Percentiles rank a stretch among this genome's conserved stretches.
These are phyloP conservation scores for Rhododendron henanense DNA, from an alignment of 148 eudicot species.

Conservation along the genomic window DNA sequence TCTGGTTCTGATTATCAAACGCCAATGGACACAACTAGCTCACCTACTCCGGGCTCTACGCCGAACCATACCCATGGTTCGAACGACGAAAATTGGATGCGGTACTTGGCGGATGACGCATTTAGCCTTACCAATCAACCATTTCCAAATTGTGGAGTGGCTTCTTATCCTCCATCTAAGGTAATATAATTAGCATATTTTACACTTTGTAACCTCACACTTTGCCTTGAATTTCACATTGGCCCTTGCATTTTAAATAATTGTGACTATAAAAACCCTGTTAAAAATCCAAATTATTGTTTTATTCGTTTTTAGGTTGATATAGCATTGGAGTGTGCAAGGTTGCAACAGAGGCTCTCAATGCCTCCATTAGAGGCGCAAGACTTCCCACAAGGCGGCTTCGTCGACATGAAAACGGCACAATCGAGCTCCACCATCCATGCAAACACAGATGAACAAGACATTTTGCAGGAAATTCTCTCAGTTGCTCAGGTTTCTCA, in stretches of 20 bases:
- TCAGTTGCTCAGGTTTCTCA: slow-evolving; percentile 73
- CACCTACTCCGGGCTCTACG: slow-evolving; percentile 30
- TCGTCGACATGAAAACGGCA: slow-evolving; percentile 27
- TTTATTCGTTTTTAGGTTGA: slow-evolving; percentile 42
- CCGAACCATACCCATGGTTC: slow-evolving; percentile 11
- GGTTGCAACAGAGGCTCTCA: slow-evolving; percentile 64
- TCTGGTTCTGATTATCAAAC: slow-evolving; percentile 28
- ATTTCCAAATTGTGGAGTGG: slow-evolving; percentile 29
- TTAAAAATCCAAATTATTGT: background rate
- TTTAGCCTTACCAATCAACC: slow-evolving; percentile 39
- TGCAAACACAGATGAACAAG: slow-evolving; percentile 21
- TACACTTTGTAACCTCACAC: background rate
- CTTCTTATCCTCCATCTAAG: slow-evolving; percentile 63
- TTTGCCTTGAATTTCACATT: background rate
- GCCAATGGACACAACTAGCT: slow-evolving; percentile 30
- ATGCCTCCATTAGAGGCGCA: slow-evolving; percentile 83
- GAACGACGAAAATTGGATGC: slow-evolving; percentile 74
- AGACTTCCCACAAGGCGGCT: slow-evolving; percentile 39
- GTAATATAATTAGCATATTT: slow-evolving; percentile 24
- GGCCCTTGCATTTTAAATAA: background rate
- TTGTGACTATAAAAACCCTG: background rate
- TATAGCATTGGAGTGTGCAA: slow-evolving; percentile 83
- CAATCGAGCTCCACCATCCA: slow-evolving; percentile 27
- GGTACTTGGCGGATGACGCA: slow-evolving; percentile 76
- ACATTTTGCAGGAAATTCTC: slow-evolving; percentile 57